phyloP scores from a whole-genome alignment of 2,329 filamentous ascomycete species.

The Chrysoporthe puriensis region DNA sequence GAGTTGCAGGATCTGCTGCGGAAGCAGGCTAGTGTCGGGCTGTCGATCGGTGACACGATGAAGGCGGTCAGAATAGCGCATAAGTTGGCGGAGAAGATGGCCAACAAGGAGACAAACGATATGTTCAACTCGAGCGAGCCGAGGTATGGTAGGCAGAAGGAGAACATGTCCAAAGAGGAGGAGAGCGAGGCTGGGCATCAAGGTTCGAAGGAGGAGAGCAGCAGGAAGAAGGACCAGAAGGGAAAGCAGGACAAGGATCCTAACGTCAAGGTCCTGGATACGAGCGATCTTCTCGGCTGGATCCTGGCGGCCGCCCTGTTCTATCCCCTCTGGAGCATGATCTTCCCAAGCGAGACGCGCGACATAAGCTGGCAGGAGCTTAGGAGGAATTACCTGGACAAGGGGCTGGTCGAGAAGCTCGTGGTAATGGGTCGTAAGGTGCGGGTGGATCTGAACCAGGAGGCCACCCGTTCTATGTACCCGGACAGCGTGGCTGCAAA shows the following conservation, averaged over 20 bases:
- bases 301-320: conserved; percentile 49
- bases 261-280: conserved; percentile 34
- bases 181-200: conserved; percentile 25
- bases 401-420: conserved; percentile 92
- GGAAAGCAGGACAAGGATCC: conserved; percentile 29
- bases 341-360: conserved; percentile 50
- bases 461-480: conserved; percentile 72
- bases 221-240: conserved; percentile 43
- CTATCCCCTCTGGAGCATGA: conserved; percentile 45
- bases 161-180: conserved; percentile 33
- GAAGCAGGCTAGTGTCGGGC: conserved; percentile 59
- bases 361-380: conserved; percentile 99
- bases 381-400: conserved; percentile 89
- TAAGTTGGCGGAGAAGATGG: conserved; percentile 54
- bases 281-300: conserved; percentile 57
- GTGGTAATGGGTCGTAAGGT: conserved; percentile 80
- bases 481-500: conserved; percentile 73
- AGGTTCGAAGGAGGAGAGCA: conserved; percentile 34
- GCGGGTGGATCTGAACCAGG: conserved; percentile 73
- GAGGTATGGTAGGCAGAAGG: conserved; percentile 33
- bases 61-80: conserved; percentile 62
- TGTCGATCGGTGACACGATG: conserved; percentile 54
- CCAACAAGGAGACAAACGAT: conserved; percentile 24
- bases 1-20: conserved; percentile 65
- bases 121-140: conserved; percentile 35